These are phyloP conservation scores for Trametes gibbosa DNA, from an alignment of 768 basidiomycete genomes.

Conservation along the genomic window DNA sequence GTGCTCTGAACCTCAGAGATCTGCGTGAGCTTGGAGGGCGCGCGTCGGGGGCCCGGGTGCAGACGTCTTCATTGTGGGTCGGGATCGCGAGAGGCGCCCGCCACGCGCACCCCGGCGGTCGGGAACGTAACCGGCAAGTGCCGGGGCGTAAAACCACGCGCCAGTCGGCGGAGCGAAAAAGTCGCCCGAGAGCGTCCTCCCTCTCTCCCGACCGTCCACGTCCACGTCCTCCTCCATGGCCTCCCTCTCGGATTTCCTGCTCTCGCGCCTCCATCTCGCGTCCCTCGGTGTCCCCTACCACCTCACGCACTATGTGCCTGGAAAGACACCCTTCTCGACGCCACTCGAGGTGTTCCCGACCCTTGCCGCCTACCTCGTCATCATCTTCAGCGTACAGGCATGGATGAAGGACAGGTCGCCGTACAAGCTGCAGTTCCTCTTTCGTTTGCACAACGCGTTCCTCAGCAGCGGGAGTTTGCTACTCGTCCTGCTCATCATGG, in stretches of 20 bases:
- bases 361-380: constrained; percentile 77
- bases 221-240: constrained; percentile 47
- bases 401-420: constrained; percentile 79
- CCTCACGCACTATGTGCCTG: constrained; percentile 63
- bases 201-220: constrained; percentile 22
- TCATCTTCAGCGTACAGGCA: constrained; percentile 82
- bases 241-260: constrained; percentile 70
- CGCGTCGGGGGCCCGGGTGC: not conserved
- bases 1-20: not conserved
- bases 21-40: not conserved
- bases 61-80: not conserved
- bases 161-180: constrained; percentile 21
- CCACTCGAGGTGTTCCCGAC: constrained; percentile 62
- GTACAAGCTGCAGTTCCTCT: constrained; percentile 74
- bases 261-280: constrained; percentile 50
- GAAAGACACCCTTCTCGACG: constrained; percentile 80
- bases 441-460: constrained; percentile 89
- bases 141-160: constrained; percentile 27
- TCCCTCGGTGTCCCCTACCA: constrained; percentile 48
- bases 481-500: constrained; percentile 83
- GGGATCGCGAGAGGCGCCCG: not conserved
- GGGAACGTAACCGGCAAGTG: not conserved
- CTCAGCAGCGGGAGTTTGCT: constrained; percentile 83
- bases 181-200: constrained; percentile 13
- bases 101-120: not conserved